These are phyloP conservation scores for Phlebopus sp. DNA, from an alignment of 1,284 basidiomycete species.

Conservation along the genomic window DNA sequence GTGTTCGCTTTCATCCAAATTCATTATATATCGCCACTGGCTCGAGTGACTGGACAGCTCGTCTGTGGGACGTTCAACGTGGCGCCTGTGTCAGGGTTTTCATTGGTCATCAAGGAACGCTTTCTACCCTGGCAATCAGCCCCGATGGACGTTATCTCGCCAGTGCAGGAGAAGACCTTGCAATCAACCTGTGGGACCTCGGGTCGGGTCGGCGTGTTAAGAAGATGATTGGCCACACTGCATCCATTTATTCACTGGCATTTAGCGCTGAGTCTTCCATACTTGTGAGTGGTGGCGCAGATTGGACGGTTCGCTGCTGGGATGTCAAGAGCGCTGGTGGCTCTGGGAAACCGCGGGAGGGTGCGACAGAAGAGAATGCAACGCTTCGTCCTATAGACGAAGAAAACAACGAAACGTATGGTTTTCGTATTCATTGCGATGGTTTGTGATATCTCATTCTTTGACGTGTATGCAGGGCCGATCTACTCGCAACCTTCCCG, in stretches of 20 bases:
- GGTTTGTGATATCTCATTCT: conserved; percentile 3
- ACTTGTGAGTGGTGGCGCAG: conserved; percentile 86
- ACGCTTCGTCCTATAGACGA: conserved; percentile 39
- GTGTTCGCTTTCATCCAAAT: conserved; percentile 96
- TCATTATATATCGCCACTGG: conserved; percentile 97
- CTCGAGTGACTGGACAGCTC: conserved; percentile 92
- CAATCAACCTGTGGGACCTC: conserved; percentile 96
- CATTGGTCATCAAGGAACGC: conserved; percentile 88
- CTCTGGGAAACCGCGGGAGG: conserved; percentile 50
- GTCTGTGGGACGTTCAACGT: conserved; percentile 98
- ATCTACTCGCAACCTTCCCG: conserved; percentile 87
- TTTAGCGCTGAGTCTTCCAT: conserved; percentile 92
- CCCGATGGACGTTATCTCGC: conserved; percentile 95
- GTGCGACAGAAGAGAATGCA: conserved; percentile 40
- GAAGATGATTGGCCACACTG: conserved; percentile 94
- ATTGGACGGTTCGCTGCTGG: conserved; percentile 97
- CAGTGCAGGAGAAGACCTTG: conserved; percentile 88
- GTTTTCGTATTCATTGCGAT: background rate
- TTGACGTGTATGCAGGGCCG: conserved; percentile 53
- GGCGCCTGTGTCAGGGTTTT: conserved; percentile 94
- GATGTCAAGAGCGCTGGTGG: conserved; percentile 87
- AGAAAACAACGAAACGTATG: conserved; percentile 61
- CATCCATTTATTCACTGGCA: conserved; percentile 84
- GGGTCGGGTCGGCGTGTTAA: conserved; percentile 92
- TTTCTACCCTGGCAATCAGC: conserved; percentile 88